Conservation (phyloP, 2,329 filamentous ascomycete genomes). For the Cladorrhinum sp. region DNA sequence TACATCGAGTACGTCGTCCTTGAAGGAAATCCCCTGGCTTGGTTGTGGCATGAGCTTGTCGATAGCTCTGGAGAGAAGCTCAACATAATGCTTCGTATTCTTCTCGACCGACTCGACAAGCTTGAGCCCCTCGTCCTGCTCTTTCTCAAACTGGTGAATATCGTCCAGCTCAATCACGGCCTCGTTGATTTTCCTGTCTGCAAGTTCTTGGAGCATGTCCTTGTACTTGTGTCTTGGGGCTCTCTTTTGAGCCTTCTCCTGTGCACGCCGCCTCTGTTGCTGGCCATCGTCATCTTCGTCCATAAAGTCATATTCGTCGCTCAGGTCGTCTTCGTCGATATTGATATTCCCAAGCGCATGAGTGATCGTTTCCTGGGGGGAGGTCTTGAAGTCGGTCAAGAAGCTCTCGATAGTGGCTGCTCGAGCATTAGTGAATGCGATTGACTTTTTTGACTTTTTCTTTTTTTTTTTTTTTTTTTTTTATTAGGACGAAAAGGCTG, state of each 20-base stretch:
- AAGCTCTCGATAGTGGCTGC: slow-evolving; percentile 83
- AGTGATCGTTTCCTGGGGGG: slow-evolving; percentile 65
- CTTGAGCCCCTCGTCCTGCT: slow-evolving; percentile 63
- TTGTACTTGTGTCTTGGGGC: slow-evolving; percentile 81
- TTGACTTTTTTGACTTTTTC: not conserved
- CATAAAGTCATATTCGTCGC: slow-evolving; percentile 91
- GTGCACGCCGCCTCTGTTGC: slow-evolving; percentile 41
- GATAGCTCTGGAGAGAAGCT: slow-evolving; percentile 82
- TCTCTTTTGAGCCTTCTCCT: slow-evolving; percentile 47
- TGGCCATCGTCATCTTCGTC: slow-evolving; percentile 69
- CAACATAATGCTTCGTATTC: slow-evolving; percentile 94
- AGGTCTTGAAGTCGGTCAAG: slow-evolving; percentile 81
- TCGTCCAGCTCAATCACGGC: slow-evolving; percentile 89
- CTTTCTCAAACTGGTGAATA: slow-evolving; percentile 75
- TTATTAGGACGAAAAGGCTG: slow-evolving; percentile 39
- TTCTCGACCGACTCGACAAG: slow-evolving; percentile 81
- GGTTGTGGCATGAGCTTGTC: slow-evolving; percentile 82
- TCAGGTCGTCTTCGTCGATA: slow-evolving; percentile 81
- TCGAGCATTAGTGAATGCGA: slow-evolving; percentile 7
- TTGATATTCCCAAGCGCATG: slow-evolving; percentile 81
- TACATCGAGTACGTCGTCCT: slow-evolving; percentile 95
- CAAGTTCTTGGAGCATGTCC: slow-evolving; percentile 79
- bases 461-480: no score
- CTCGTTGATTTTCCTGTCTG: slow-evolving; percentile 74
- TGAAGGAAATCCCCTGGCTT: slow-evolving; percentile 79